Evolutionary conservation across 169 alveolate genomes (phyloP).

Genomic region (Eimeria tenella): DNA sequence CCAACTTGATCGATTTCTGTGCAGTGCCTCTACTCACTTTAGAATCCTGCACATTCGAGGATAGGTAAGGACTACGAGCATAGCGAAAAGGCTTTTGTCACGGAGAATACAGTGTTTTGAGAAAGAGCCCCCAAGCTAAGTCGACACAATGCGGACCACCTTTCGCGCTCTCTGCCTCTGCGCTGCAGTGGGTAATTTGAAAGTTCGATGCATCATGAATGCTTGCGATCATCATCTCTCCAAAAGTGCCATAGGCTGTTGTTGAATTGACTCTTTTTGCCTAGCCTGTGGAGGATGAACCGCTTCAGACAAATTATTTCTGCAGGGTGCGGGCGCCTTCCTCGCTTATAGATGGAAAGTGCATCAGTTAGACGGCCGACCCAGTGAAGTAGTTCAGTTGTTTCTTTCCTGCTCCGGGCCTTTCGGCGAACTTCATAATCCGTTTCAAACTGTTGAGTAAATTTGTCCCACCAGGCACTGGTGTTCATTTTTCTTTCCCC

Average conservation of each 20-base stretch:
- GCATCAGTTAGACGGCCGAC: not conserved
- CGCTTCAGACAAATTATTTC: not conserved
- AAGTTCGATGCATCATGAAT: no score
- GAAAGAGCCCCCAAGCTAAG: no score
- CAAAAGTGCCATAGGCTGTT: not conserved
- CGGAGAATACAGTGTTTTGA: no score
- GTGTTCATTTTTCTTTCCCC: slow-evolving; percentile 6
- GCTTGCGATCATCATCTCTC: not conserved
- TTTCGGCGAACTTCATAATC: not conserved
- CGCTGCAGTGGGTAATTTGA: no score
- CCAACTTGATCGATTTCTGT: no score
- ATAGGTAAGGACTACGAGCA: no score
- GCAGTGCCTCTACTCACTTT: no score
- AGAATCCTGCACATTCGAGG: no score
- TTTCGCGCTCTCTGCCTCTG: no score
- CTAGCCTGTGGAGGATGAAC: not conserved
- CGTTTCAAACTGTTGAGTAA: not conserved
- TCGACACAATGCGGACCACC: no score
- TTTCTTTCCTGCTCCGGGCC: not conserved
- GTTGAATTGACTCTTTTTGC: not conserved
- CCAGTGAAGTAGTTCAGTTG: not conserved
- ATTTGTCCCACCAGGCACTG: not conserved
- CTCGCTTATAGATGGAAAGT: not conserved
- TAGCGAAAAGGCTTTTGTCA: no score
- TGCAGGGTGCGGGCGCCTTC: not conserved